Evolutionary conservation across 176 grass and related monocot genomes (phyloP).

Genomic region (Olyra latifolia): DNA sequence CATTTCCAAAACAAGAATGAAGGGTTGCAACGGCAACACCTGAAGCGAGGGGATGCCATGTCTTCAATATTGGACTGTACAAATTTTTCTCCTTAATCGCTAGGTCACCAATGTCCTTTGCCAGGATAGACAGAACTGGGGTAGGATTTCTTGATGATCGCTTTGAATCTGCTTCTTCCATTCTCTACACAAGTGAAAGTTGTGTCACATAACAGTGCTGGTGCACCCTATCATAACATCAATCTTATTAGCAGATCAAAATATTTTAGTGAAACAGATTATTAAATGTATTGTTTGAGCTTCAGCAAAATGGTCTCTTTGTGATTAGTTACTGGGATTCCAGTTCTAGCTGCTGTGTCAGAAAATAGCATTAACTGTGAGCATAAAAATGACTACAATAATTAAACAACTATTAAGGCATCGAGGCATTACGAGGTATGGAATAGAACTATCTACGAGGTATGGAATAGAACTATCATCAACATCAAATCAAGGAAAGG

Average conservation of each 20-base stretch:
- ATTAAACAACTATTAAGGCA: conserved; percentile 24
- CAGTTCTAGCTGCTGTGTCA: neutral
- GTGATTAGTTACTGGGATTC: neutral
- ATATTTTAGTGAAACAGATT: conserved; percentile 9
- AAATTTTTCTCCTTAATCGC: conserved; percentile 95
- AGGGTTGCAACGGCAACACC: conserved; percentile 96
- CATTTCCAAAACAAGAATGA: conserved; percentile 97
- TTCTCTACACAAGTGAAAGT: conserved; percentile 64
- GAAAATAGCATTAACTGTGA: conserved; percentile 5
- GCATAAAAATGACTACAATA: neutral
- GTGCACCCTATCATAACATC: neutral
- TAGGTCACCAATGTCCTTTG: conserved; percentile 88
- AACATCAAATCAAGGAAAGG: conserved; percentile 17
- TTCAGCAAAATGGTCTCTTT: conserved; percentile 2
- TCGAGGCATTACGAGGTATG: neutral
- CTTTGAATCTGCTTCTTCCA: conserved; percentile 98
- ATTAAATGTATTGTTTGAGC: conserved; percentile 3
- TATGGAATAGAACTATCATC: neutral
- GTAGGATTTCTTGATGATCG: conserved; percentile 70
- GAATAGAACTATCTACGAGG: neutral
- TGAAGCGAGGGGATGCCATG: conserved; percentile 92
- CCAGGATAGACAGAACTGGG: conserved; percentile 86
- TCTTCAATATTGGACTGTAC: conserved; percentile 89
- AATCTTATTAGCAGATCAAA: conserved; percentile 2
- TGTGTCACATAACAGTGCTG: conserved; percentile 26